Evolutionary conservation across 2,329 filamentous ascomycete species (phyloP), one percentile per base, ranked within the genome.

Genomic region (Fusarium sp.): DNA sequence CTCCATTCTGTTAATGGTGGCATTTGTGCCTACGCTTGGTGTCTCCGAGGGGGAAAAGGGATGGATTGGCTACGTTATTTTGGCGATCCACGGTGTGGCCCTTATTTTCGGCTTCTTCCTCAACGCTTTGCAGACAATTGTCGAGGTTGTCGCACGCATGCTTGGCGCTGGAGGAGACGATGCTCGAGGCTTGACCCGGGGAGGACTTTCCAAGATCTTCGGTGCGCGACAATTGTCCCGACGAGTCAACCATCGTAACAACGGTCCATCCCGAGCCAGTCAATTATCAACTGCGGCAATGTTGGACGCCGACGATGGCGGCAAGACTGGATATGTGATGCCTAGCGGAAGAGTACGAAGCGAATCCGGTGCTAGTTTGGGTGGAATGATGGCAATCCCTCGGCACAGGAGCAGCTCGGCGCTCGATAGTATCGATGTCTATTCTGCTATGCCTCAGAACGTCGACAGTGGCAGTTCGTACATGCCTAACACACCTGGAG

Each of bases 21-120:
- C 95, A 1, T 99, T 99, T 78, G 90, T 95, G 12, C 94, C 95
- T 2, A 92, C 92, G 1, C 86, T 99, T 4, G 91, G 90, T 23
- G 91, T 98, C 6, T 88, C 88, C 0, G 92, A 97, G 75, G 89
- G 92, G 0, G 85, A 92, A 1, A 97, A 95, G 78, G 94, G 95
- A 6, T 99, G 96, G 96, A 93, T 98, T 71, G 96, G 95, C 39
- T 99, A 99, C 78, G 90, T 91, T 28, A 97, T 98, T 60, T 85
- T 99, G 50, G 80, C 97, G 30, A 88, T 98, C 37, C 96, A 99
- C 77, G 95, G 89, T 4, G 87, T 91, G 66, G 94, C 97, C 0
- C 83, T 99, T 23, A 86, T 97, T 4, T 93, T 98, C 74, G 95
- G 94, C 2, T 99, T 98, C 83, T 93, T 98, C 78, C 84, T 99